These are phyloP conservation scores for Nemania sp. DNA, from an alignment of 2,329 filamentous ascomycete species.

Conservation along the genomic window DNA sequence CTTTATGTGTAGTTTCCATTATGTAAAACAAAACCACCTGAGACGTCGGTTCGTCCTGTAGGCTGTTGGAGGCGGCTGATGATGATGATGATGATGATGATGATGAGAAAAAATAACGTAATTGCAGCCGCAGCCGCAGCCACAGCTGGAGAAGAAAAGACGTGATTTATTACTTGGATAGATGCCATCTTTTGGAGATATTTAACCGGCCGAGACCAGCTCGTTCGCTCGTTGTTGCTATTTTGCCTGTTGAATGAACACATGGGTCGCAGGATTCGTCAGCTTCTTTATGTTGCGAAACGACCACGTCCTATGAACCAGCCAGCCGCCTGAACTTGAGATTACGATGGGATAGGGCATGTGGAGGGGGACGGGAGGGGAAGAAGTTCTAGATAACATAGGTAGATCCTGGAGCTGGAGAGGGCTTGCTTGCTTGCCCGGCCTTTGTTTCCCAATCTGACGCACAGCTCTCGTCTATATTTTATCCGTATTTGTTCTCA, in stretches of 20 bases:
- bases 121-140: not conserved
- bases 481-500: not conserved
- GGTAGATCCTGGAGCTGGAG: too few relatives aligned
- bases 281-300: not conserved
- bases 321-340: too few relatives aligned
- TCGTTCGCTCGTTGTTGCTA: not conserved
- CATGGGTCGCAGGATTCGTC: not conserved
- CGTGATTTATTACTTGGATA: not conserved
- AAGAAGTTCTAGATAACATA: too few relatives aligned
- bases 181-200: not conserved
- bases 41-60: not conserved
- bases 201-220: constrained; percentile 19
- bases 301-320: too few relatives aligned
- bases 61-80: not conserved
- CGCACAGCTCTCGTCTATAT: too few relatives aligned
- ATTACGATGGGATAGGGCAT: too few relatives aligned
- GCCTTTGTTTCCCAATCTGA: too few relatives aligned
- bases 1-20: constrained; percentile 20
- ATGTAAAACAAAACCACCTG: constrained; percentile 8
- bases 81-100: too few relatives aligned
- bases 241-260: too few relatives aligned
- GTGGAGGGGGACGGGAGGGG: too few relatives aligned
- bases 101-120: too few relatives aligned
- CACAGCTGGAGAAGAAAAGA: not conserved
- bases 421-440: too few relatives aligned